Evolutionary conservation across 192 early-diverging fungal genomes (phyloP), one percentile per base, ranked within the genome.

Genomic region (Linnemannia schmuckeri): DNA sequence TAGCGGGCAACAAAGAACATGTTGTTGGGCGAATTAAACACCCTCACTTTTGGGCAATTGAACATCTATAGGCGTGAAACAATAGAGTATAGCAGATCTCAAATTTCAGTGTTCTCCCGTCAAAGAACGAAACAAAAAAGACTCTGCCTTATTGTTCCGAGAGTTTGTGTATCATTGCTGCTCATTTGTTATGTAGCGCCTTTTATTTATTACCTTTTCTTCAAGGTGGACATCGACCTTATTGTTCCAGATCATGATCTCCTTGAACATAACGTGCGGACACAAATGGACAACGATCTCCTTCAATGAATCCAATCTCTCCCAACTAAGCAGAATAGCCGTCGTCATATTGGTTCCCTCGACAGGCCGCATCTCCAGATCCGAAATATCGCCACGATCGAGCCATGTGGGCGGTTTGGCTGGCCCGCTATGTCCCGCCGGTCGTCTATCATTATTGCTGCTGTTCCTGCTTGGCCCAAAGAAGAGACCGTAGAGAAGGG

Each of bases 171-270:
- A 73, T 38, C 27, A 42, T 49, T 69, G n/a, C 15, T 9, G 37
- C 37, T 37, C 37, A 37, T 37, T 37, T 37, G 3, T 3, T 37
- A 37, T 37, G 37, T 3, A 37, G 37, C 42, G 42, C 42, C 42
- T 44, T 4, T 71, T 17, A 49, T 38, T 27, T 47, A n/a, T 54
- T 89, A 90, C 92, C 88, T 88, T 78, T 77, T 82, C 76, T 61
- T 87, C 88, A n/a, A 90, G 52, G 75, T 88, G 85, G 20, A 92
- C 46, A 63, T 82, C 81, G 13, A 79, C 78, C 77, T 93, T 87
- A 77, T 93, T 90, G 57, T 91, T 91, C 92, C 92, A 93, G 54
- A 93, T 88, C 78, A 92, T 88, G 27, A 91, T 87, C 47, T 84
- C 88, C 63, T 90, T 87, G 82, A 93, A 93, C 89, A 93, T 92